phyloP scores from a whole-genome alignment of 2,329 filamentous ascomycete species.

The Arachnomyces sp. region DNA sequence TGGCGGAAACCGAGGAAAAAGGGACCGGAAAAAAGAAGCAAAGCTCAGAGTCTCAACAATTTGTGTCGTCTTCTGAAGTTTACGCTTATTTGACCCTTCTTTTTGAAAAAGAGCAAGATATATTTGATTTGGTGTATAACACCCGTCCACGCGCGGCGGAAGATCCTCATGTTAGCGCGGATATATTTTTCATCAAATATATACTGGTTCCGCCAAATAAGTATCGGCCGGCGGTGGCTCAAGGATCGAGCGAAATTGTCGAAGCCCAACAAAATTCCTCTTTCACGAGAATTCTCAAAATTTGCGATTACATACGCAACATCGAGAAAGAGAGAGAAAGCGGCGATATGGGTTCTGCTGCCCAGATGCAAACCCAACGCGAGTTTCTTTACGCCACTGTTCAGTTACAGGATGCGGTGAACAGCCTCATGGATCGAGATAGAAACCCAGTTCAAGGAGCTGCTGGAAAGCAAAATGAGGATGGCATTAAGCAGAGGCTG shows the following conservation, averaged over 20 bases:
- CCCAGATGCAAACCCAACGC: constrained; percentile 56
- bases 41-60: constrained; percentile 54
- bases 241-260: constrained; percentile 70
- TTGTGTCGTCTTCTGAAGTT: constrained; percentile 76
- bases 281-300: constrained; percentile 75
- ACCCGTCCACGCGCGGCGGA: constrained; percentile 59
- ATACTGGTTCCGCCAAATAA: constrained; percentile 87
- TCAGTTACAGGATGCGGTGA: constrained; percentile 79
- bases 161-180: constrained; percentile 54
- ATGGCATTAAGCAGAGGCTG: constrained; percentile 94
- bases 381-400: constrained; percentile 77
- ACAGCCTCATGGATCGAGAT: constrained; percentile 84
- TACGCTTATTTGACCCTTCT: constrained; percentile 68
- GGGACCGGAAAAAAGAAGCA: constrained; percentile 27
- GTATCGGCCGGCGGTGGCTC: constrained; percentile 78
- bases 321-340: constrained; percentile 63
- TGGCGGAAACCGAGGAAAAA: constrained; percentile 20
- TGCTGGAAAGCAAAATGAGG: constrained; percentile 70
- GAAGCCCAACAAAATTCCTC: constrained; percentile 83
- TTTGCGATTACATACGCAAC: constrained; percentile 64
- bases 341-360: constrained; percentile 34
- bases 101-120: constrained; percentile 79
- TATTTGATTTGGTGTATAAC: constrained; percentile 78
- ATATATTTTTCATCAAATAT: constrained; percentile 90
- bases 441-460: constrained; percentile 74